Evolutionary conservation across 495 filamentous ascomycete genomes (phyloP).

Genomic region (Hyaloscypha variabilis): DNA sequence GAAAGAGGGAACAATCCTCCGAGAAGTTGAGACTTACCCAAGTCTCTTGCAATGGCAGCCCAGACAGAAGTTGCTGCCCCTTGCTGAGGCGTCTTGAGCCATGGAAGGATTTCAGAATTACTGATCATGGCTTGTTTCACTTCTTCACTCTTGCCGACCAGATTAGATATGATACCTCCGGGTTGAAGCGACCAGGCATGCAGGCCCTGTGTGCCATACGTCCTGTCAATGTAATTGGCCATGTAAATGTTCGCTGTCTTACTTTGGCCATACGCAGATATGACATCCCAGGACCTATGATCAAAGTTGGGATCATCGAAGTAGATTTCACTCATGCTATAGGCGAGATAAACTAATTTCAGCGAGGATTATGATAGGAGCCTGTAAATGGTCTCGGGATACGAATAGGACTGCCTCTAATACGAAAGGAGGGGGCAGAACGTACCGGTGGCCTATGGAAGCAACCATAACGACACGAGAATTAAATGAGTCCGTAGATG

Average conservation of each 20-base stretch:
- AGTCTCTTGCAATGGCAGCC: too few species aligned
- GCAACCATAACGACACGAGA: slow-evolving; percentile 40
- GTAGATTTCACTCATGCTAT: slow-evolving; percentile 35
- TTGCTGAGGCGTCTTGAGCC: slow-evolving; percentile 38
- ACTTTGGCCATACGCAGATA: slow-evolving; percentile 45
- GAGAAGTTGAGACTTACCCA: too few species aligned
- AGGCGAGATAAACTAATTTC: too few species aligned
- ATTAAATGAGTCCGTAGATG: slow-evolving; percentile 37
- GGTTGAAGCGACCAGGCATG: slow-evolving; percentile 42
- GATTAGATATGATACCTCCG: slow-evolving; percentile 35
- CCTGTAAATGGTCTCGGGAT: too few species aligned
- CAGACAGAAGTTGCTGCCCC: slow-evolving; percentile 19
- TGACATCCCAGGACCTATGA: slow-evolving; percentile 33
- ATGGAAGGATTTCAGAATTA: slow-evolving; percentile 21
- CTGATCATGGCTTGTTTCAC: slow-evolving; percentile 15
- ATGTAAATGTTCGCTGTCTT: slow-evolving; percentile 54
- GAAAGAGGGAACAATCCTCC: too few species aligned
- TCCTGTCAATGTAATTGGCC: slow-evolving; percentile 43
- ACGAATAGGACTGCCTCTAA: too few species aligned
- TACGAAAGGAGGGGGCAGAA: too few species aligned
- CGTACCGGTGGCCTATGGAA: slow-evolving; percentile 43
- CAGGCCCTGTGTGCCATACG: slow-evolving; percentile 35
- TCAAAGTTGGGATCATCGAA: slow-evolving; percentile 43
- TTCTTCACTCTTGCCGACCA: slow-evolving; percentile 28
- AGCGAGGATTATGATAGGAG: too few species aligned